phyloP scores from a whole-genome alignment of 2,329 filamentous ascomycete genomes.

The Aspergillus aculeatinus region DNA sequence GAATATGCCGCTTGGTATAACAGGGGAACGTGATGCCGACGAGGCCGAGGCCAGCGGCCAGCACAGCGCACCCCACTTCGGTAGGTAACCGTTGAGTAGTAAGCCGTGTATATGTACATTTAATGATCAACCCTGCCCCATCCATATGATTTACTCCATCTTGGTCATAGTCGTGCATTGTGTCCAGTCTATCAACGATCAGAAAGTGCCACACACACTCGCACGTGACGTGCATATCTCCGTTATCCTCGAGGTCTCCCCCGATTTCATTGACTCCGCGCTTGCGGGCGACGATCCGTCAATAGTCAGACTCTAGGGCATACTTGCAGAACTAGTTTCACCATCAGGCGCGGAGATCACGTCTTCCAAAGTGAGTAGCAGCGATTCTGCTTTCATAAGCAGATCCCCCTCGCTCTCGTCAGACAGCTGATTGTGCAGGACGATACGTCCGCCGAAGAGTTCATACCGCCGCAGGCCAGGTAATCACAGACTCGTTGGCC shows the following conservation, averaged over 20 bases:
- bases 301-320: neutral
- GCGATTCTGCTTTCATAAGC: neutral
- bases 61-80: slow-evolving; percentile 6
- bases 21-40: neutral
- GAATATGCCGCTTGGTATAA: neutral
- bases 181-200: too few species aligned
- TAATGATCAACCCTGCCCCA: neutral
- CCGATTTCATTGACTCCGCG: neutral
- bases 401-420: neutral
- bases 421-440: neutral
- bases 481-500: neutral
- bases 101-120: neutral
- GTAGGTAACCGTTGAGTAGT: neutral
- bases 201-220: neutral
- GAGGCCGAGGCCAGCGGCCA: neutral
- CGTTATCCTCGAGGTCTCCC: neutral
- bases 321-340: neutral
- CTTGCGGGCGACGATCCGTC: neutral
- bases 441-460: neutral
- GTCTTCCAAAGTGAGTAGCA: neutral
- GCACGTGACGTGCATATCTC: neutral
- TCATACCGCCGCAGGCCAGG: neutral
- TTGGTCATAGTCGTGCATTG: too few species aligned
- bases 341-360: neutral
- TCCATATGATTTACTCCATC: too few species aligned